Evolutionary conservation across 352 stramenopile genomes (phyloP), one percentile per base, ranked within the genome.

Genomic region (Phytopythium chamaehyphon): DNA sequence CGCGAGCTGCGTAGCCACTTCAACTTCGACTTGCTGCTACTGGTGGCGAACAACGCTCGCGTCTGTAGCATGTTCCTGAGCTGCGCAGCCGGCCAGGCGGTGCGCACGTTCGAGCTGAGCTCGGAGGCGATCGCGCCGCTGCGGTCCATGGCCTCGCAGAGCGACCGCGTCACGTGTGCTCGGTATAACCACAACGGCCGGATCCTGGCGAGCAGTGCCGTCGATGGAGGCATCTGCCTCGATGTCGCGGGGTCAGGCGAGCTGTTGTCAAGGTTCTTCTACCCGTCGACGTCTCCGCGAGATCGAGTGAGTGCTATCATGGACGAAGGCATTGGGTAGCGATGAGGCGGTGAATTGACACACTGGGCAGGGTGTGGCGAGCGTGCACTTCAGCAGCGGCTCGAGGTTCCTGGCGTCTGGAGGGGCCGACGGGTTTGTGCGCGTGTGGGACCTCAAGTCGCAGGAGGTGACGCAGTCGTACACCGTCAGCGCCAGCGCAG

Each of bases 381-480:
- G 68, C 10, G 70, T 90, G 35, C 70, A 87, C 23, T 88, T 90
- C 33, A 90, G 76, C 52, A 76, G 73, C 33, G 80, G 80, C 22
- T 90, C 76, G 3, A 64, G 80, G 14, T 90, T 88, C 47, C 62
- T 90, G 9, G 76, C 71, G 1, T 83, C 76, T 0, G 80, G 72
- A 1, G 73, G 80, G 3, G 67, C 51, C 19, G 76, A 90, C 35
- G 75, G 80, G 12, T 81, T 61, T 21, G 62, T 88, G 42, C 74
- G 66, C 21, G 74, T 91, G 12, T 91, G 77, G 80, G 77, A 89
- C 31, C 62, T 91, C 19, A 91, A 91, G 52, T 84, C 75, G 4
- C 80, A 89, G 40, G 71, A 89, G 42, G 54, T 88, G 31, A 81
- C 70, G 35, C 77, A 91, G 55, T 71, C 57, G 18, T 89, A 87